These are phyloP conservation scores for Bipolaris cookei DNA, from an alignment of 2,329 filamentous ascomycete species.

Conservation along the genomic window DNA sequence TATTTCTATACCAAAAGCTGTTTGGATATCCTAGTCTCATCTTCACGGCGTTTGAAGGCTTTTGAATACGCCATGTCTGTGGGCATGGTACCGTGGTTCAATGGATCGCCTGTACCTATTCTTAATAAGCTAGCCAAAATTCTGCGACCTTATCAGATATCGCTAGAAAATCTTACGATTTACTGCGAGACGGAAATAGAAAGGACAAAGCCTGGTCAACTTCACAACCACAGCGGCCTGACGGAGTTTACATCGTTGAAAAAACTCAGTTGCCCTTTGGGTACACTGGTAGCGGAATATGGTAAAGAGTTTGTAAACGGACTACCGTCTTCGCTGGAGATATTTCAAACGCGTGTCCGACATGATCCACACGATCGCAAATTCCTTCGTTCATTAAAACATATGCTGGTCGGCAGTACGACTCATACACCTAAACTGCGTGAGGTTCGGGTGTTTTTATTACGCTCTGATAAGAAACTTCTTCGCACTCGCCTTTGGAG, in stretches of 20 bases:
- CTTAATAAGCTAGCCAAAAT: constrained; percentile 3
- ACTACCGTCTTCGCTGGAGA: constrained; percentile 22
- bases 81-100: no score
- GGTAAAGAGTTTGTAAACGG: constrained; percentile 16
- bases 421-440: constrained; percentile 15
- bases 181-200: constrained; percentile 7
- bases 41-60: constrained; percentile 19
- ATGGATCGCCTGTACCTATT: no score
- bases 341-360: constrained; percentile 14
- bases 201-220: not conserved
- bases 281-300: constrained; percentile 4
- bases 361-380: constrained; percentile 7
- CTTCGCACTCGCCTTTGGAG: constrained; percentile 3
- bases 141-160: constrained; percentile 19
- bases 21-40: constrained; percentile 25
- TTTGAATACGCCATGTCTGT: constrained; percentile 18
- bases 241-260: constrained; percentile 17
- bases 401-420: constrained; percentile 16
- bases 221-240: constrained; percentile 16
- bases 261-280: constrained; percentile 22
- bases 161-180: constrained; percentile 20
- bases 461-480: not conserved
- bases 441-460: constrained; percentile 14
- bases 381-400: constrained; percentile 20
- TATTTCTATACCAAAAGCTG: constrained; percentile 17